phyloP scores from a whole-genome alignment of 768 basidiomycete species.

The Russula olivacea region DNA sequence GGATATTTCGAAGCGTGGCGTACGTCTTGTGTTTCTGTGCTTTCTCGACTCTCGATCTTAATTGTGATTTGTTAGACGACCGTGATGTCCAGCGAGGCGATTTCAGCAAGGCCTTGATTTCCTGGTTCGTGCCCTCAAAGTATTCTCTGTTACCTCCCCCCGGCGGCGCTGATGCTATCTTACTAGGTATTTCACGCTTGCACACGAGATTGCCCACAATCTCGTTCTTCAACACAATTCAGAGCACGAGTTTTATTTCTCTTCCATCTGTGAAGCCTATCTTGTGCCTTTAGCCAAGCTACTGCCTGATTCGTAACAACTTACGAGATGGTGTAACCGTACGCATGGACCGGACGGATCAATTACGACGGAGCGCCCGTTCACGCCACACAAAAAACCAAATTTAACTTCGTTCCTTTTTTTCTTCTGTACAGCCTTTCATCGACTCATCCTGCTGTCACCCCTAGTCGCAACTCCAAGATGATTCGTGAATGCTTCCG shows the following conservation, averaged over 20 bases:
- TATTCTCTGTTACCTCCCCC: background rate
- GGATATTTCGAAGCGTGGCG: constrained; percentile 85
- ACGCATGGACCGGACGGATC: too few relatives aligned
- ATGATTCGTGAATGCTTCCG: too few relatives aligned
- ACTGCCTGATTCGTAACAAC: background rate
- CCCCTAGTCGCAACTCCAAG: too few relatives aligned
- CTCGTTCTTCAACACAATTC: constrained; percentile 81
- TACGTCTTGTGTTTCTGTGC: constrained; percentile 38
- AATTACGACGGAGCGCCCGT: too few relatives aligned
- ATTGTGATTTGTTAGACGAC: constrained; percentile 49
- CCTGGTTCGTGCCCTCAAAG: constrained; percentile 50
- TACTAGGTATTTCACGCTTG: constrained; percentile 82
- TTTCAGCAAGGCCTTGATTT: constrained; percentile 61
- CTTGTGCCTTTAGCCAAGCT: constrained; percentile 36
- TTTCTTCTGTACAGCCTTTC: too few relatives aligned
- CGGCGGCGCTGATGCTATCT: background rate
- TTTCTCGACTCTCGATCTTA: background rate
- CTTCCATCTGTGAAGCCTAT: constrained; percentile 75
- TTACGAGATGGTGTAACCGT: background rate
- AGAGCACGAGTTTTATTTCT: constrained; percentile 93
- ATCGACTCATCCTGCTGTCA: too few relatives aligned
- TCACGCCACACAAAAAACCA: too few relatives aligned
- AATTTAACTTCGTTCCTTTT: too few relatives aligned
- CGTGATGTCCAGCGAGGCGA: constrained; percentile 52
- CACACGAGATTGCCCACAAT: constrained; percentile 93